Conservation (phyloP, 805 yeast species). For the Clavispora santaluciae region DNA sequence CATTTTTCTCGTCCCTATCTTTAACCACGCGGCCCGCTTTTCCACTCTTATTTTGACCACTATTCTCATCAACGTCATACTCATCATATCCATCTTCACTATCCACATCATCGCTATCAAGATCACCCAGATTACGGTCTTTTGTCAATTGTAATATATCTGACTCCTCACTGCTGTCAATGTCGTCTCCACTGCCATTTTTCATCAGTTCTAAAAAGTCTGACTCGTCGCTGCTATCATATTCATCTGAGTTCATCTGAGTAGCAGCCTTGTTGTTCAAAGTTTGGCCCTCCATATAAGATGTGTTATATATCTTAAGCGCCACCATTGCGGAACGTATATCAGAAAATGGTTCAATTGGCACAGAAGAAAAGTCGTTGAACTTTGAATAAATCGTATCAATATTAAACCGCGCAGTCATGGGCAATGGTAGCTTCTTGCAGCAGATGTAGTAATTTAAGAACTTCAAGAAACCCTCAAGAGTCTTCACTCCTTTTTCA, state of each 20-base stretch:
- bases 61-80: conserved; percentile 9
- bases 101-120: conserved; percentile 14
- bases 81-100: conserved; percentile 8
- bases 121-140: too few species aligned
- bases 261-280: conserved; percentile 1
- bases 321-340: conserved; percentile 15
- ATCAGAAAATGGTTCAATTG: conserved; percentile 30
- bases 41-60: too few species aligned
- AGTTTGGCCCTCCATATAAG: neutral
- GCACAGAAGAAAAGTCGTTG: conserved; percentile 18
- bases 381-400: conserved; percentile 35
- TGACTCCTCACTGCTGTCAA: conserved; percentile 5
- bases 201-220: neutral
- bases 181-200: conserved; percentile 12
- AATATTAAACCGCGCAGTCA: conserved; percentile 55
- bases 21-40: too few species aligned
- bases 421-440: conserved; percentile 59
- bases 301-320: conserved; percentile 7
- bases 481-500: conserved; percentile 9
- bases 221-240: neutral
- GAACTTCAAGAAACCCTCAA: conserved; percentile 43
- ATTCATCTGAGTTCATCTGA: conserved; percentile 9
- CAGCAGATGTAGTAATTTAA: conserved; percentile 69
- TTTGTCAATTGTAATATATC: too few species aligned
- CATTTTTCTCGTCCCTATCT: conserved; percentile 9